These are phyloP conservation scores for Acanthamoeba castellanii DNA, from an alignment of 208 protist species.

Conservation along the genomic window DNA sequence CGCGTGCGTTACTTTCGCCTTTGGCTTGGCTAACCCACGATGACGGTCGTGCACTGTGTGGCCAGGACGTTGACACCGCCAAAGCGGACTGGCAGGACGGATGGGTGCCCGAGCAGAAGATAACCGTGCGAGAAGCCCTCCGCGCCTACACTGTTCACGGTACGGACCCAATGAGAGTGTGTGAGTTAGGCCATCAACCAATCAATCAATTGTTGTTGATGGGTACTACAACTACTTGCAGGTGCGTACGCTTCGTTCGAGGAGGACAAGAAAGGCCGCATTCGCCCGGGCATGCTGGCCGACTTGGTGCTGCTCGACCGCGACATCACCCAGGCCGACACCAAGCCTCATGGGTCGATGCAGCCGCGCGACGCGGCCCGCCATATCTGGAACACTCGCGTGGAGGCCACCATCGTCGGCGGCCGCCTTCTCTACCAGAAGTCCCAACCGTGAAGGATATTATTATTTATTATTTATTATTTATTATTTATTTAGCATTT, in stretches of 20 bases:
- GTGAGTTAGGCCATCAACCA: not conserved
- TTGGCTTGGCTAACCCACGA: no score
- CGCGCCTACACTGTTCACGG: not conserved
- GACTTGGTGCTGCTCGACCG: constrained; percentile 54
- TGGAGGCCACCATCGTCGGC: constrained; percentile 31
- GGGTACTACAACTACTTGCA: not conserved
- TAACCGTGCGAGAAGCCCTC: constrained; percentile 36
- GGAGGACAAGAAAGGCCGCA: not conserved
- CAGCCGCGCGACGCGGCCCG: not conserved
- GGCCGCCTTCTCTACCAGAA: not conserved
- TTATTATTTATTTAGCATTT: not conserved
- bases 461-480: no score
- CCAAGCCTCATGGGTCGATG: not conserved
- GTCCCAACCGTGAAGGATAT: no score
- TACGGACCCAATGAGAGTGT: not conserved
- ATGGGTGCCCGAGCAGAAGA: constrained; percentile 12
- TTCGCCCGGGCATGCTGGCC: constrained; percentile 4
- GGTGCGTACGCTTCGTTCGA: constrained; percentile 58
- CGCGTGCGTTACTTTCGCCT: no score
- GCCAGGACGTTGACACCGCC: constrained; percentile 48
- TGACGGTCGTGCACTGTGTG: not conserved
- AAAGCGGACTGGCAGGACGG: not conserved
- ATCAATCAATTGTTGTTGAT: not conserved
- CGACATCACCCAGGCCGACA: constrained; percentile 37
- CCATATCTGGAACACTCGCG: not conserved